Evolutionary conservation across 345 rosid genomes (phyloP), one percentile per base, ranked within the genome.

Genomic region (Gynandropsis gynandra): DNA sequence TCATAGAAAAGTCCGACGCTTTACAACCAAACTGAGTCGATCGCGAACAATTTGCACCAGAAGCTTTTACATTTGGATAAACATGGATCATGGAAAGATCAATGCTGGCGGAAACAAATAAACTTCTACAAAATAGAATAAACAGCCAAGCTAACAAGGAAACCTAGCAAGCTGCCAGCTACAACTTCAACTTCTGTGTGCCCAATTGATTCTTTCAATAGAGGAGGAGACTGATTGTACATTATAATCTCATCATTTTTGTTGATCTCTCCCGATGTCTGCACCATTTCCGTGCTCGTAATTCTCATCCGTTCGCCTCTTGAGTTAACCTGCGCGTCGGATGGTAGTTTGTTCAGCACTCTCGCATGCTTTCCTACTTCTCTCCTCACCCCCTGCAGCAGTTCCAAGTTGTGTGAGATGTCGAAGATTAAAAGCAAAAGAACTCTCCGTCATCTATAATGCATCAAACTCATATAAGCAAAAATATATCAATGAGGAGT

Each of bases 311-410:
- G 37, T 56, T 33, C 67, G 61, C 58, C 71, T 58, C 0, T 56
- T 7, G 68, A 52, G 29, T 60, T 44, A 10, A 38, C 24, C 10
- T 9, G 65, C 16, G 56, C 14, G 40, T 66, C 62, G 10, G 15
- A 11, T 24, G 74, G 34, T 44, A 74, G 35, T 39, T 57, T 77
- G 71, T 89, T 89, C 45, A 89, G 59, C 53, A 70, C 63, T 69
- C 15, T 80, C 7, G 87, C 88, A 67, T 89, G 97, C 56, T 65
- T 75, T 24, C 97, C 97, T n/a, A 83, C 97, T 74, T 89, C 97
- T 77, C 89, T 81, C 62, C 97, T 70, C 43, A 86, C 95, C 0
- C 95, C 95, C 95, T 89, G 70, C 72, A 65, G 37, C 12, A 16
- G 9, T 18, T 8, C 3, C 9, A 42, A 11, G 40, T 47, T 40